Base-by-base conservation (phyloP, 2,329 filamentous ascomycete species). In the Ceratocystis ficicola region DNA sequence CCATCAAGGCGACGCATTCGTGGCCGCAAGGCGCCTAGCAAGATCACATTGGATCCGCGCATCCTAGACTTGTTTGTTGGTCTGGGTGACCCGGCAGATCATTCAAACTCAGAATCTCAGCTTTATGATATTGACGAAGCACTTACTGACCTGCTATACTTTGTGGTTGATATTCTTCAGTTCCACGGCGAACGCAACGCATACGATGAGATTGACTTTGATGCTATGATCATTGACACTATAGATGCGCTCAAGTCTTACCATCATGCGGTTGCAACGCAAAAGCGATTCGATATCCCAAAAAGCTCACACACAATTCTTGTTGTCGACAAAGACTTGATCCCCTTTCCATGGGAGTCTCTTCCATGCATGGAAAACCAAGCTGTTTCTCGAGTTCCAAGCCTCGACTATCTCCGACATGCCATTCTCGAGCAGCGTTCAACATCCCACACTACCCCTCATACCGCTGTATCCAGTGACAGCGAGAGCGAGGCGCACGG, bases 131-230 rank as follows among this genome's bases (percentile, higher is more conserved):
- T 95, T 25, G 93, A 97, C 69, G 93, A 97, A 71, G 85, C 87
- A 0, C 77, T 99, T n/a, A 90, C 87, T 70, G 94, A 99, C 73
- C 78, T 99, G 32, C 82, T 99, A 2, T 97, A 96, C 76, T 97
- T 97, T 73, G 89, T 97, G 0, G 87, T 99, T 5, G 94, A 99
- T 71, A 92, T 97, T 63, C 80, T 99, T 2, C 94, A 97, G 73
- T 97, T 99, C 75, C 90, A 96, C 70, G 94, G 94, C 17, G 95
- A 99, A 76, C 84, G 86, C 61, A 99, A 97, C 73, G 94, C 95
- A 0, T 96, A 96, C 75, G 94, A 99, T 71, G 94, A 99, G 76
- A 89, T 99, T 69, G 93, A 97, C 74, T 95, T 97, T 72, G 94
- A 99, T 69, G 78, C 82, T 70, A 95, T 99, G 84, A 85, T 92